Percentiles rank a stretch among this genome's conserved stretches.
phyloP scores from a whole-genome alignment of 805 yeast genomes.

The Ogataea thermomethanolica region DNA sequence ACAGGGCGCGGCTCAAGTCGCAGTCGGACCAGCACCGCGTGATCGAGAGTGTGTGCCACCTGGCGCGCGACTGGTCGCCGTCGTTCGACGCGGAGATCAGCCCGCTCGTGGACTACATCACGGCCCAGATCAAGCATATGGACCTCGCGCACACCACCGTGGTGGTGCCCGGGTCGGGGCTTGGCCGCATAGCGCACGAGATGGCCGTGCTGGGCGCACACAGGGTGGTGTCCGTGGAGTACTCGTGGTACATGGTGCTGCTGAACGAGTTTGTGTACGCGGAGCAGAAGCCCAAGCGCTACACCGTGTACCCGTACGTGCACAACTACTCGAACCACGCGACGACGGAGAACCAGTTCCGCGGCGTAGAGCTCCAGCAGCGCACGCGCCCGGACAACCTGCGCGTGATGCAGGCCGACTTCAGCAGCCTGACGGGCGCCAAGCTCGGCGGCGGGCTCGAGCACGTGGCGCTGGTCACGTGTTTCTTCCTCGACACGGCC shows the following conservation, averaged over 20 bases:
- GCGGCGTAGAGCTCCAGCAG: conserved; percentile 37
- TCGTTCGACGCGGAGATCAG: conserved; percentile 44
- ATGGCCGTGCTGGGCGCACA: conserved; percentile 38
- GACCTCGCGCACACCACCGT: conserved; percentile 41
- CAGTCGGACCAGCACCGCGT: conserved; percentile 42
- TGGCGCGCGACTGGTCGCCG: conserved; percentile 72
- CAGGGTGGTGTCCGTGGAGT: conserved; percentile 69
- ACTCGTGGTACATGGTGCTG: conserved; percentile 69
- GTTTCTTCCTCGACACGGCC: conserved; percentile 89
- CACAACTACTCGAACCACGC: conserved; percentile 70
- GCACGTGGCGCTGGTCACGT: conserved; percentile 56
- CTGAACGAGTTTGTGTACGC: conserved; percentile 59
- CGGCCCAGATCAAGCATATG: conserved; percentile 35
- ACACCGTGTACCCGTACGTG: conserved; percentile 46
- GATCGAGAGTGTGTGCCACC: conserved; percentile 70
- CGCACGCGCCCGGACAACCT: conserved; percentile 43
- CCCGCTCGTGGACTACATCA: conserved; percentile 54
- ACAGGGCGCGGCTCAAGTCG: conserved; percentile 11
- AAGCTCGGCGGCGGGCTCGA: conserved; percentile 28
- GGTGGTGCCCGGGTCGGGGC: conserved; percentile 84
- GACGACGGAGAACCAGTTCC: conserved; percentile 44
- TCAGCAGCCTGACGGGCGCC: conserved; percentile 46
- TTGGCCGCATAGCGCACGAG: conserved; percentile 74
- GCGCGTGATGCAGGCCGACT: conserved; percentile 55
- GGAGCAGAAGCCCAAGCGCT: conserved; percentile 8